Conservation (phyloP, 2,329 filamentous ascomycete species). For the Tolypocladium ophioglossoides region DNA sequence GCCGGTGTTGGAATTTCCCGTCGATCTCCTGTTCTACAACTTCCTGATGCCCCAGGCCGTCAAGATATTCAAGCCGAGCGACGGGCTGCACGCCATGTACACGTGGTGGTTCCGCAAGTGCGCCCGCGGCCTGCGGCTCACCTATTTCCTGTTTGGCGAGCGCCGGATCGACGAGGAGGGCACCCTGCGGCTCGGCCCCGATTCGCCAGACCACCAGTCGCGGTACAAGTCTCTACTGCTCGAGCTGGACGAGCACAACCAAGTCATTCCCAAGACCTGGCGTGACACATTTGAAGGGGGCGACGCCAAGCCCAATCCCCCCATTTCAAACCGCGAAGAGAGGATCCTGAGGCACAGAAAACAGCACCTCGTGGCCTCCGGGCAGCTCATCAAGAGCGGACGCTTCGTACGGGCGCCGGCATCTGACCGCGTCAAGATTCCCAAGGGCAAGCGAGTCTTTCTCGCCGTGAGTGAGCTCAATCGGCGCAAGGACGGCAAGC, state of each 20-base stretch:
- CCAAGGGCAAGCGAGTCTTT: constrained; percentile 75
- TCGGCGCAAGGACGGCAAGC: constrained; percentile 50
- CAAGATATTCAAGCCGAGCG: constrained; percentile 73
- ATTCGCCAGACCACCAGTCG: constrained; percentile 18
- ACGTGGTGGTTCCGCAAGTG: constrained; percentile 94
- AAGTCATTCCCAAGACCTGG: constrained; percentile 48
- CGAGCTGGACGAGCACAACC: constrained; percentile 29
- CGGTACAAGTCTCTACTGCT: constrained; percentile 35
- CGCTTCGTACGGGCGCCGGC: constrained; percentile 85
- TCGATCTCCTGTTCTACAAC: constrained; percentile 93
- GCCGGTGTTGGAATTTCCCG: constrained; percentile 85
- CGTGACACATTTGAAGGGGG: constrained; percentile 39
- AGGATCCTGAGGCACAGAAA: constrained; percentile 27
- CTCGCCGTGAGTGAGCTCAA: constrained; percentile 56
- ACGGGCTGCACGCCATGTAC: constrained; percentile 76
- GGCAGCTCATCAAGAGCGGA: constrained; percentile 57
- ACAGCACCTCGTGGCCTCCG: constrained; percentile 31
- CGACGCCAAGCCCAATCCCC: constrained; percentile 28
- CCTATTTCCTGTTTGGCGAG: constrained; percentile 88
- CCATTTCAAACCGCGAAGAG: constrained; percentile 26
- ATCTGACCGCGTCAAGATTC: constrained; percentile 89
- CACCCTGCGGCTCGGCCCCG: constrained; percentile 35
- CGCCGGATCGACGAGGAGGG: constrained; percentile 75
- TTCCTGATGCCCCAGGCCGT: constrained; percentile 86
- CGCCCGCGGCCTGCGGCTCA: constrained; percentile 68